phyloP scores from a whole-genome alignment of 2,329 filamentous ascomycete genomes.

The Claviceps pusilla region DNA sequence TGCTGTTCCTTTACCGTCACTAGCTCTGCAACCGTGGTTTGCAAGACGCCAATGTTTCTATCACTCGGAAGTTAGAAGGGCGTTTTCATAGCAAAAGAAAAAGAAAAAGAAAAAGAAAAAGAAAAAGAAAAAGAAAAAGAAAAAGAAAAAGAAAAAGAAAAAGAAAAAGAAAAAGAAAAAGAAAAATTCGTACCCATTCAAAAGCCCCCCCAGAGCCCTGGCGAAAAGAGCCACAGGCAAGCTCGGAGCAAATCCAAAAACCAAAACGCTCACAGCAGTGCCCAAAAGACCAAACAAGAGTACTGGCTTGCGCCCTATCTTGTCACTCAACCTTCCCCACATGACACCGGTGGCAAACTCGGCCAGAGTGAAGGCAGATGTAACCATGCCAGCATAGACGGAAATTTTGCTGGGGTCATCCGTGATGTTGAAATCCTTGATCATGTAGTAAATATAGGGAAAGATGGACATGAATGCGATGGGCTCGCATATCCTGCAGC shows the following conservation, averaged over 20 bases:
- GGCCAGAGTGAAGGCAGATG: conserved; percentile 87
- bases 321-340: conserved; percentile 88
- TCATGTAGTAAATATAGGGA: conserved; percentile 97
- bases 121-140: too few species aligned
- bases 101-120: too few species aligned
- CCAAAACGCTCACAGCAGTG: conserved; percentile 80
- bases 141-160: neutral
- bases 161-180: too few species aligned
- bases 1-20: conserved; percentile 89
- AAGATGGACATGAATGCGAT: conserved; percentile 99
- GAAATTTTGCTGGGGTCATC: conserved; percentile 66
- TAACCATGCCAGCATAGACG: conserved; percentile 89
- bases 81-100: too few species aligned
- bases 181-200: conserved; percentile 60
- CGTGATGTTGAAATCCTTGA: conserved; percentile 77
- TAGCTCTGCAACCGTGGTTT: conserved; percentile 88
- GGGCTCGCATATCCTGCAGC: conserved; percentile 93
- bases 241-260: conserved; percentile 80
- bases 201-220: conserved; percentile 71
- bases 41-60: conserved; percentile 85
- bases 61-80: neutral
- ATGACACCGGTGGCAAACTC: conserved; percentile 86
- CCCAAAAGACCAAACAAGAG: conserved; percentile 78
- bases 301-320: conserved; percentile 81
- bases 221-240: conserved; percentile 73